Conservation (phyloP, 163 green algal species). For the Volvox carteri region DNA sequence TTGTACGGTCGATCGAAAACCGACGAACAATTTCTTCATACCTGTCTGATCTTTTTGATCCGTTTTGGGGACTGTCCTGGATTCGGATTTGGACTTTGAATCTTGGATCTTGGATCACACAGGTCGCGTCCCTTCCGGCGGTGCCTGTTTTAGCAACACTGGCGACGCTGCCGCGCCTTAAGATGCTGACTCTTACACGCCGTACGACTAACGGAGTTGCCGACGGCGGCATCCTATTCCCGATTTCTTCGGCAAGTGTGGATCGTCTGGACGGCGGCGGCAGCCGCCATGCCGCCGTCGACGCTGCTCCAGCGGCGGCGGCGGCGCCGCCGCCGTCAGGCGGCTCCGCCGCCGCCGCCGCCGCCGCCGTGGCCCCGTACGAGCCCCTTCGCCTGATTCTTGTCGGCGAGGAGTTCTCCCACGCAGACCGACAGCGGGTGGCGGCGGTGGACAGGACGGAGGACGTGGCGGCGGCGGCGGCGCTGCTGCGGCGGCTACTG, state of each 20-base stretch:
- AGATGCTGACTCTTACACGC: neutral
- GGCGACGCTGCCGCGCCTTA: neutral
- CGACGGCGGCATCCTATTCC: neutral
- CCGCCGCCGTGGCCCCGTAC: neutral
- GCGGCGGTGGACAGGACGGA: neutral
- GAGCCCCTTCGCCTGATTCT: constrained; percentile 21
- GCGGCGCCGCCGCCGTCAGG: neutral
- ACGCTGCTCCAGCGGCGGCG: neutral
- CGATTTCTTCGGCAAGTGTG: too few species aligned
- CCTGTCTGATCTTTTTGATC: too few species aligned
- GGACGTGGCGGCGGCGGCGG: constrained; percentile 14
- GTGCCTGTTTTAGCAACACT: constrained; percentile 34
- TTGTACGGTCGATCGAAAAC: too few species aligned
- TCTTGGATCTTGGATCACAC: constrained; percentile 2
- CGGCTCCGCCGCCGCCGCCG: neutral
- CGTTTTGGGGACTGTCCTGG: too few species aligned
- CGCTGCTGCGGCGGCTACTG: constrained; percentile 14
- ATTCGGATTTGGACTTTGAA: neutral
- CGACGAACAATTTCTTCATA: too few species aligned
- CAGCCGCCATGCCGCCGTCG: neutral
- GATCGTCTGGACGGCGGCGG: neutral
- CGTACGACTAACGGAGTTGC: neutral
- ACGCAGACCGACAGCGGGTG: neutral
- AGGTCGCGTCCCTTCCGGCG: neutral
- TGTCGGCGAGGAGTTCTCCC: neutral